Conservation (phyloP, 2,329 filamentous ascomycete species). For the Pseudogymnoascus sp. region DNA sequence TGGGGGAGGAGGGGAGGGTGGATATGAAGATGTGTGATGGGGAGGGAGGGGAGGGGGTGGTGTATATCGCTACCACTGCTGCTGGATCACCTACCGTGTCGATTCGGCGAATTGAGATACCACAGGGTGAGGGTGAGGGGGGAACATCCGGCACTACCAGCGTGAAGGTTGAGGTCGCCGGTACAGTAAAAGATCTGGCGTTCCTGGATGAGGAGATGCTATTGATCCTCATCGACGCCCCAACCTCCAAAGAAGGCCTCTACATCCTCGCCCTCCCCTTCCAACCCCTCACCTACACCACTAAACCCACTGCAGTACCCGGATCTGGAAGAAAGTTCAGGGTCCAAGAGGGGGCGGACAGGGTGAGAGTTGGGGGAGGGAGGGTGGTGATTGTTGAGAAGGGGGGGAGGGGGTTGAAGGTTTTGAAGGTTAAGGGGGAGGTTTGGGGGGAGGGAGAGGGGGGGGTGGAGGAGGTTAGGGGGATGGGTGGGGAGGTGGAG, state of each 20-base stretch:
- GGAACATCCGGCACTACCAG: too few relatives aligned
- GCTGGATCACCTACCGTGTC: neutral
- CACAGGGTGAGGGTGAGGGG: too few relatives aligned
- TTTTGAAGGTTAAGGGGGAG: slow-evolving; percentile 17
- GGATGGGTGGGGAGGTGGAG: slow-evolving; percentile 11
- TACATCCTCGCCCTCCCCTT: neutral
- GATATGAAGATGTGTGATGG: slow-evolving; percentile 22
- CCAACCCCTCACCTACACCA: neutral
- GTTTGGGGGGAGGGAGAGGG: slow-evolving; percentile 19
- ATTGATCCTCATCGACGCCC: neutral
- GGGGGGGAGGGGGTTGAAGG: slow-evolving; percentile 12
- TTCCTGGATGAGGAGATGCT: neutral
- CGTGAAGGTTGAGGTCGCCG: neutral
- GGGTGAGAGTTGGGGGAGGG: neutral
- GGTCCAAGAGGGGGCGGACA: neutral
- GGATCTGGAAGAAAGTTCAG: neutral
- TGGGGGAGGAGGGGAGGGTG: slow-evolving; percentile 13
- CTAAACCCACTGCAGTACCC: neutral
- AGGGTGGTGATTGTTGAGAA: slow-evolving; percentile 8
- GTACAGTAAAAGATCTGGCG: neutral
- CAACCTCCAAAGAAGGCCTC: neutral
- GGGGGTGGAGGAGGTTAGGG: slow-evolving; percentile 14
- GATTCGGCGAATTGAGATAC: neutral
- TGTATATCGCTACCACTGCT: neutral
- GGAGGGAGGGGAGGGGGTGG: neutral